Base-by-base conservation (phyloP, 805 yeast genomes). In the Candida qinlingensis region DNA sequence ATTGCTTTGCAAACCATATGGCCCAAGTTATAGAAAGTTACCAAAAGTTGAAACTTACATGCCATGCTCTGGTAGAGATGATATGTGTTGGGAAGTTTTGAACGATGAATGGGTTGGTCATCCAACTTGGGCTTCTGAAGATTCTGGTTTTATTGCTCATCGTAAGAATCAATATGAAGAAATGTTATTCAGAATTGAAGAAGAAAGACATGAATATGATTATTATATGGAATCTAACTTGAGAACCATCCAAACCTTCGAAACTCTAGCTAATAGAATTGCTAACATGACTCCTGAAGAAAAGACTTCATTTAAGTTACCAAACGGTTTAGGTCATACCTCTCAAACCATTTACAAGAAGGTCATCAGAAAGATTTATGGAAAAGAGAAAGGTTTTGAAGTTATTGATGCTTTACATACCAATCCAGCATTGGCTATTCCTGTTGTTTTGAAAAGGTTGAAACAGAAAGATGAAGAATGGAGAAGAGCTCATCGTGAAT, bases 121-220 rank as follows among this genome's bases (percentile, higher is more conserved):
- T 68, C 99, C 99, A 26, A 95, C 96, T n/a, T 94, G 99, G 99
- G 99, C 98, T 4, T 92, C 98, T 0, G 99, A 94, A 66, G 99
- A 94, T 66, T 87, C 97, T 10, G 99, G 99, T 0, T 94, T 92
- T 60, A 91, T 94, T 64, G 97, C 99, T n/a, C 99, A 94, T 66
- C 81, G 98, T 55, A 94, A 94, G 68, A 94, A 94, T 64, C 99
- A 94, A 70, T 94, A 92, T 65, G 99, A 94, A 68, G 99, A 94
- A 66, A 87, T 94, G 44, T 70, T 94, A 47, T 91, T 90, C 72
- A 85, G 96, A 64, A 88, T 91, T 50, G 99, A 94, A 68, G 99
- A 94, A 65, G 99, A 94, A 69, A 82, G 99, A 64, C 96, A 91
- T 57, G 99, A 94, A 67, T 94, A 91, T 66, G 99, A 94, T 64